Evolutionary conservation across 768 basidiomycete genomes (phyloP).

Genomic region (Psilocybe cubensis): DNA sequence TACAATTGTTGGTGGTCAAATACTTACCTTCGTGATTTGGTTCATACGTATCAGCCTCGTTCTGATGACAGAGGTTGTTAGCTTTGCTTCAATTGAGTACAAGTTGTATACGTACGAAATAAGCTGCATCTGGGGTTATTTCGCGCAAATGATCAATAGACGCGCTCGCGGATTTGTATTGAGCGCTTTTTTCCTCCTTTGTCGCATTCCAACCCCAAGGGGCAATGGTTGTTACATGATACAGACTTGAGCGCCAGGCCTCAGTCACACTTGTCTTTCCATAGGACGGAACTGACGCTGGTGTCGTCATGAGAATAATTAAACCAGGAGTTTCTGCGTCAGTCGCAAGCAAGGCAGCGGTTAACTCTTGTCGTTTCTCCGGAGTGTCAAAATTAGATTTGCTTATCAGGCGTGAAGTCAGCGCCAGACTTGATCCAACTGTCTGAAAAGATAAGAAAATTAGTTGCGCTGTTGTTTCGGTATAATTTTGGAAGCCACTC

Average conservation of each 20-base stretch:
- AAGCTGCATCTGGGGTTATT: conserved; percentile 49
- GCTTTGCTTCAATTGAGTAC: neutral
- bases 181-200: conserved; percentile 31
- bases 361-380: conserved; percentile 29
- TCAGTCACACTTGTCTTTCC: conserved; percentile 46
- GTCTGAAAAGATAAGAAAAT: conserved; percentile 25
- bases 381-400: conserved; percentile 41
- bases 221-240: conserved; percentile 47
- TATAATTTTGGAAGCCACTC: conserved; percentile 10
- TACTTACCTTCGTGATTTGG: conserved; percentile 44
- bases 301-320: conserved; percentile 45
- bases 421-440: conserved; percentile 41
- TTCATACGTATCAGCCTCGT: conserved; percentile 53
- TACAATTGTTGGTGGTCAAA: neutral
- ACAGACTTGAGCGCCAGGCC: conserved; percentile 48
- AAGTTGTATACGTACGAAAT: conserved; percentile 35
- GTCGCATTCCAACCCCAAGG: conserved; percentile 53
- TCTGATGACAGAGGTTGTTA: conserved; percentile 27
- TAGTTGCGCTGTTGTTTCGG: neutral
- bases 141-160: conserved; percentile 43
- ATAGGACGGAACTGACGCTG: conserved; percentile 34
- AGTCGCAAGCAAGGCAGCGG: conserved; percentile 39
- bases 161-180: conserved; percentile 37
- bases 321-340: conserved; percentile 40
- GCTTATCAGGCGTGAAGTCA: conserved; percentile 48